Evolutionary conservation across 139 green algal species (phyloP).

Genomic region (Coelastrella sp.): DNA sequence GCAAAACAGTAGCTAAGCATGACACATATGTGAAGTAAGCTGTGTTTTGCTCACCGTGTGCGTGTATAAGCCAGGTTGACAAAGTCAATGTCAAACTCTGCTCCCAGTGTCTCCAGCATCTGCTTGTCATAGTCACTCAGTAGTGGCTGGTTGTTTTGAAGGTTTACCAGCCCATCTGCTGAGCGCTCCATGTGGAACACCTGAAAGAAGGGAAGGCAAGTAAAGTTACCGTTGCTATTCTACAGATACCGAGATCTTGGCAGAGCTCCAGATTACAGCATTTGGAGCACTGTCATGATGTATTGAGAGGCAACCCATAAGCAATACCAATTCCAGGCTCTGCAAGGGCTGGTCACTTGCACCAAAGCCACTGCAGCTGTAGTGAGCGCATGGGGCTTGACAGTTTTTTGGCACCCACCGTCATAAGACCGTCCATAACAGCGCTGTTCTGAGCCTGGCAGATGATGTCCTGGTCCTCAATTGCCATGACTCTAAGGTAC

Average conservation of each 20-base stretch:
- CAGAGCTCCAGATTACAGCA: background rate
- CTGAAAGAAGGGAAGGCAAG: background rate
- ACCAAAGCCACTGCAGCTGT: no score
- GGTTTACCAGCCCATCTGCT: slow-evolving; percentile 35
- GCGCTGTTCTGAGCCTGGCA: slow-evolving; percentile 74
- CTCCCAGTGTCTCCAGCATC: slow-evolving; percentile 53
- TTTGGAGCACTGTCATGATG: background rate
- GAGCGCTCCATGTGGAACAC: slow-evolving; percentile 50
- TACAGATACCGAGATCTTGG: no score
- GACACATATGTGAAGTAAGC: background rate
- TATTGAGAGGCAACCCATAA: no score
- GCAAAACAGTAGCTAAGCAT: background rate
- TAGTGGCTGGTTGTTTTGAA: slow-evolving; percentile 84
- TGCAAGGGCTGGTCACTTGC: no score
- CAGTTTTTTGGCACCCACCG: slow-evolving; percentile 47
- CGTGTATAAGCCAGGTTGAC: slow-evolving; percentile 86
- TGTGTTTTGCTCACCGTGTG: background rate
- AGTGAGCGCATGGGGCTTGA: no score
- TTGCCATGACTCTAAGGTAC: slow-evolving; percentile 72
- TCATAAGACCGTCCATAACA: slow-evolving; percentile 82
- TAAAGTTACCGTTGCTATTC: no score
- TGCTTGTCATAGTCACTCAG: slow-evolving; percentile 85
- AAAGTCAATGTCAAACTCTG: slow-evolving; percentile 89
- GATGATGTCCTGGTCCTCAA: slow-evolving; percentile 70
- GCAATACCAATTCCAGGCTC: no score